These are phyloP conservation scores for Fraxinus albicans DNA, from an alignment of 305 asterid species.

Conservation along the genomic window DNA sequence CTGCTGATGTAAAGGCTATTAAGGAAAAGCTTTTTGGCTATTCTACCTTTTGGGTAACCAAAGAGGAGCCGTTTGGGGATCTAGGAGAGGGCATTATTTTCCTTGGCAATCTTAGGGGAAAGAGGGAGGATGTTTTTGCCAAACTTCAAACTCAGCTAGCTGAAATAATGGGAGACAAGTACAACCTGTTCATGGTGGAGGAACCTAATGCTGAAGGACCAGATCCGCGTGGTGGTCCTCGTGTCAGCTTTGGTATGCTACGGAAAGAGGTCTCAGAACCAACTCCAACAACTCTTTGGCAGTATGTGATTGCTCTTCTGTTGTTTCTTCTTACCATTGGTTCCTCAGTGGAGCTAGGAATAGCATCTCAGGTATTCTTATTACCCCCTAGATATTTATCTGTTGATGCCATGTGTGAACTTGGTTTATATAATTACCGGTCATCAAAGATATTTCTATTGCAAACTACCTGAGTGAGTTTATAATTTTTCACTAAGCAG, in stretches of 20 bases:
- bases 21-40: slow-evolving; percentile 91
- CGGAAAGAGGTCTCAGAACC: slow-evolving; percentile 96
- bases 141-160: slow-evolving; percentile 75
- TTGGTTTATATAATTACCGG: neutral
- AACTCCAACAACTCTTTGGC: slow-evolving; percentile 88
- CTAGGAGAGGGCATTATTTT: slow-evolving; percentile 87
- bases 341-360: slow-evolving; percentile 89
- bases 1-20: slow-evolving; percentile 71
- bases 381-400: slow-evolving; percentile 2
- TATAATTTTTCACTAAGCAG: slow-evolving; percentile 40
- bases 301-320: slow-evolving; percentile 83
- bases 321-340: slow-evolving; percentile 85
- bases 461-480: slow-evolving; percentile 20
- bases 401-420: slow-evolving; percentile 6
- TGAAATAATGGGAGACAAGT: slow-evolving; percentile 83
- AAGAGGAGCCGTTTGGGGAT: slow-evolving; percentile 92
- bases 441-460: slow-evolving; percentile 6
- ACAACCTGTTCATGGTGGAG: slow-evolving; percentile 92
- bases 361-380: slow-evolving; percentile 79
- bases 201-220: slow-evolving; percentile 89
- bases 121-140: slow-evolving; percentile 72
- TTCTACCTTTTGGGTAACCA: slow-evolving; percentile 91
- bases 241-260: slow-evolving; percentile 93
- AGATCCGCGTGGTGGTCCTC: slow-evolving; percentile 97
- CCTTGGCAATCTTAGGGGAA: slow-evolving; percentile 89